Base-by-base conservation (phyloP, 2,329 filamentous ascomycete genomes). In the Cryoendolithus antarcticus region DNA sequence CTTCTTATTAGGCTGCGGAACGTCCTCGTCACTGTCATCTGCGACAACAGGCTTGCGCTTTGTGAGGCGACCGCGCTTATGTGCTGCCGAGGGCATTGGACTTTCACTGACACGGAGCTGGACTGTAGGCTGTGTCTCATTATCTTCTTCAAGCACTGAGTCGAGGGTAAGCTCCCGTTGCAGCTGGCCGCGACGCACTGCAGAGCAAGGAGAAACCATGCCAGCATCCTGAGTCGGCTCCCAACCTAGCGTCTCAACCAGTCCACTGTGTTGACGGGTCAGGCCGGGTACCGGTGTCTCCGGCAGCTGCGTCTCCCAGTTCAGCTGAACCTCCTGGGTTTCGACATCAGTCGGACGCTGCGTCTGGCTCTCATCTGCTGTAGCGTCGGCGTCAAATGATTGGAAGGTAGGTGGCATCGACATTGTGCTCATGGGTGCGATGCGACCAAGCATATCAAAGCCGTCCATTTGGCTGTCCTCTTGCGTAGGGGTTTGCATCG, bases 51-150 rank as follows among this genome's bases (percentile, higher is more conserved):
- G 8, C 65, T 55, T 34, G 56, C 59, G 36, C 60, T 63, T 35
- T 51, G 63, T 33, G 30, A 75, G 67, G 43, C 66, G 72, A 29
- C 78, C 75, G 44, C 74, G 76, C 47, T 72, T 71, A 43, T 72
- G 42, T 15, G 39, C 28, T 3, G 44, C 39, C 6, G 44, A 35
- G 15, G 38, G 38, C 6, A 39, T 42, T 8, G 56, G 56, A 7
- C 54, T 56, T 41, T 57, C 55, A 36, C 53, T 56, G 31, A 58
- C 41, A 4, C 55, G 52, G 15, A 58, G 39, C 11, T 32, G 51
- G 12, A 58, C 49, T 11, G 56, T 58, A 3, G 51, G 50, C 34
- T 58, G 56, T 2, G 55, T 57, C 7, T 55, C 52, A 13, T 53
- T 44, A 5, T 54, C 49, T 9, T 34, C 34, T 5, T 38, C 32